Evolutionary conservation across 352 stramenopile genomes (phyloP), one percentile per base, ranked within the genome.

Genomic region (Globisporangium polare): DNA sequence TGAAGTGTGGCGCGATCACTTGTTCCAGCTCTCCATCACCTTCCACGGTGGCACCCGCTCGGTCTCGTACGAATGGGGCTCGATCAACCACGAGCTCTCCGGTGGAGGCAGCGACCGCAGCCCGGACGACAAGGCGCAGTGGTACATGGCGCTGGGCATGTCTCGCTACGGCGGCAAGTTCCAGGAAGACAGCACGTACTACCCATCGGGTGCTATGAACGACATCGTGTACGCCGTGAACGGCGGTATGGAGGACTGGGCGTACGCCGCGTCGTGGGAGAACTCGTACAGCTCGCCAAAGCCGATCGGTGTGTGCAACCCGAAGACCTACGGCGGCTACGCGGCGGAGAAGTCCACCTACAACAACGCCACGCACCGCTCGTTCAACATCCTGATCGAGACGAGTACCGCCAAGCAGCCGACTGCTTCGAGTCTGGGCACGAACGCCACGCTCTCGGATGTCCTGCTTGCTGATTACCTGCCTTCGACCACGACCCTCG

Each of bases 31-130:
- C 8, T 76, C 88, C 15, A 82, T 99, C 22, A 99, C 97, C 5
- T 99, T 98, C 67, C 97, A 99, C 77, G 96, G 83, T 35, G 97
- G 97, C 47, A 99, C 93, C 63, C 86, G 95, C 57, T 89, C 90
- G 8, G 85, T 99, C 56, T 93, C 88, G 5, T 99, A 99, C 71
- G 97, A 99, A 72, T 99, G 97, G 97, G 96, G 96, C 13, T 88
- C 86, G 22, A 82, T 84, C 12, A 95, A 96, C 52, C 82, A 97
- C 72, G 60, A 83, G 85, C 54, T 74, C 31, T 43, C 47, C 10
- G 69, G 50, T 17, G 76, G 68, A 8, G 76, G 70, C 57, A 83
- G 75, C 33, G 53, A 85, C 12, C 71, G 70, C 29, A 85, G 72
- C 15, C 80, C 82, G 0, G 84, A 92, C 50, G 66, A 92, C 63